Evolutionary conservation across 1,284 basidiomycete species (phyloP).

Genomic region (Vanrija humicola): DNA sequence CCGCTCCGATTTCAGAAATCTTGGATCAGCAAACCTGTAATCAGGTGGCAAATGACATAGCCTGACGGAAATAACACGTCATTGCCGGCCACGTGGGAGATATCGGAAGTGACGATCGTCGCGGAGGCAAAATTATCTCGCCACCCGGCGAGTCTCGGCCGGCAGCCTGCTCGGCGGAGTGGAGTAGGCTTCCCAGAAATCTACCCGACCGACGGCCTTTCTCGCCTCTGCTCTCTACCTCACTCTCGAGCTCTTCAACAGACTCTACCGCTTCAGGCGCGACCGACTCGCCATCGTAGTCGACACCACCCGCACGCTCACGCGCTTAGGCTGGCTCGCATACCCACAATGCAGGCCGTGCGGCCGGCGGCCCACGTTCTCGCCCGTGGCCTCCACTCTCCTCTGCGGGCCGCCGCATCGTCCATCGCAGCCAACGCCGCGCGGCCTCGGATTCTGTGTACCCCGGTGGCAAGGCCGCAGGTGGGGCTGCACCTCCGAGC

Average conservation of each 20-base stretch:
- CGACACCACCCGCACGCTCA: too few relatives aligned
- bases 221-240: background rate
- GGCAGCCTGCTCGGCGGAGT: too few relatives aligned
- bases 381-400: background rate
- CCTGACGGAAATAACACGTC: background rate
- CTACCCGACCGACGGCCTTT: too few relatives aligned
- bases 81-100: background rate
- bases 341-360: conserved; percentile 2
- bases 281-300: background rate
- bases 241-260: conserved; percentile 9
- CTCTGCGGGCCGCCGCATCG: conserved; percentile 1
- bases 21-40: background rate
- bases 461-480: too few relatives aligned
- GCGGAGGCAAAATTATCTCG: background rate
- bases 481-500: background rate
- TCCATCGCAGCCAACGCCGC: background rate
- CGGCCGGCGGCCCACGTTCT: background rate
- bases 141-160: background rate
- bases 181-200: too few relatives aligned
- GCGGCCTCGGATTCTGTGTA: background rate
- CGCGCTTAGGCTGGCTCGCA: too few relatives aligned
- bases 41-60: conserved; percentile 1
- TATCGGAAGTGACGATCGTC: too few relatives aligned
- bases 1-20: background rate
- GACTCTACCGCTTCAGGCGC: background rate